Percentiles rank a stretch among this genome's conserved stretches.
phyloP scores from a whole-genome alignment of 306 rosid genomes.

The Arachis stenosperma region DNA sequence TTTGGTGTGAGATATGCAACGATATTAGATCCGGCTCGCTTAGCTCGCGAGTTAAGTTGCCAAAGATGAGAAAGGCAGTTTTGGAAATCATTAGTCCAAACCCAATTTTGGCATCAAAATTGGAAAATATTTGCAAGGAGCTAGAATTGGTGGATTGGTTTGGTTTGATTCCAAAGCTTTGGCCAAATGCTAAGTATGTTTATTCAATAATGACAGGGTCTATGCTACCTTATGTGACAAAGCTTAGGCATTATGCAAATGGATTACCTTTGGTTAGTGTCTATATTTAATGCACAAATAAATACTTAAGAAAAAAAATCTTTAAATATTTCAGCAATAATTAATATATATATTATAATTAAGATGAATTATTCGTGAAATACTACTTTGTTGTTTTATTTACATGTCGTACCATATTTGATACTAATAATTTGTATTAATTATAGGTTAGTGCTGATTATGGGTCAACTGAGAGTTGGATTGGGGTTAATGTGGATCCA shows the following conservation, averaged over 20 bases:
- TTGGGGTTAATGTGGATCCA: slow-evolving; percentile 88
- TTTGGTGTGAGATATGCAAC: slow-evolving; percentile 64
- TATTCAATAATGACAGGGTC: slow-evolving; percentile 95
- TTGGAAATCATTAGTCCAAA: slow-evolving; percentile 58
- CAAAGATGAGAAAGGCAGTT: slow-evolving; percentile 57
- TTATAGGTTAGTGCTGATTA: slow-evolving; percentile 72
- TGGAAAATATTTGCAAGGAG: slow-evolving; percentile 55
- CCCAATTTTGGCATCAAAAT: slow-evolving; percentile 54
- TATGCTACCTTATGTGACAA: slow-evolving; percentile 82
- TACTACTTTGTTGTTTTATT: too few relatives aligned
- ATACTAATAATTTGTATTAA: too few relatives aligned
- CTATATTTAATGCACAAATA: too few relatives aligned
- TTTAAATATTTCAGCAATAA: too few relatives aligned
- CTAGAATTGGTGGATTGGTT: slow-evolving; percentile 60
- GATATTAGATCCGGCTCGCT: slow-evolving; percentile 64
- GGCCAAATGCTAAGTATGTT: slow-evolving; percentile 87
- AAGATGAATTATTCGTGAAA: too few relatives aligned
- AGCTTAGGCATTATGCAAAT: slow-evolving; percentile 71
- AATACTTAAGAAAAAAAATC: too few relatives aligned
- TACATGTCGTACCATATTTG: too few relatives aligned
- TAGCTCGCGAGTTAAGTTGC: slow-evolving; percentile 50
- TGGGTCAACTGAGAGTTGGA: slow-evolving; percentile 99
- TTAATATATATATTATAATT: too few relatives aligned
- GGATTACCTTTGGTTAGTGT: slow-evolving; percentile 66
- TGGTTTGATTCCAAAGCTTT: slow-evolving; percentile 71